phyloP scores from a whole-genome alignment of 306 rosid genomes.

The Pyrus betulifolia region DNA sequence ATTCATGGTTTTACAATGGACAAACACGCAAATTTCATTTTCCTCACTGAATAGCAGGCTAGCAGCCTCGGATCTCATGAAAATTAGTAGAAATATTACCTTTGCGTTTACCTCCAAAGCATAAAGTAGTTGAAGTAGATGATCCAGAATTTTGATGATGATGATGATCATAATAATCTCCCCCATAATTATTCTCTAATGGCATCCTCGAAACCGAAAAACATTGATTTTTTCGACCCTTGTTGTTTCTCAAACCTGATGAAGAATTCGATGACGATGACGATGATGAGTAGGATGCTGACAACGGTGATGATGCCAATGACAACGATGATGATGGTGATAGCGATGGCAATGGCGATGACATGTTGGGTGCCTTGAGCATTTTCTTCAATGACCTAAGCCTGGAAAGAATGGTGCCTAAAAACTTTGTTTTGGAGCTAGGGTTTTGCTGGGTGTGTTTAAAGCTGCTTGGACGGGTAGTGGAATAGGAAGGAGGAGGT shows the following conservation, averaged over 20 bases:
- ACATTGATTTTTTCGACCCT: not conserved
- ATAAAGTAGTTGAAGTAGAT: constrained; percentile 15
- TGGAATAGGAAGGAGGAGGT: constrained; percentile 43
- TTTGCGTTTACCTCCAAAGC: constrained; percentile 17
- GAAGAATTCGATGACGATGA: constrained; percentile 1
- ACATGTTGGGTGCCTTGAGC: not conserved
- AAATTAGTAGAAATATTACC: not conserved
- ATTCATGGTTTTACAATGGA: constrained; percentile 8
- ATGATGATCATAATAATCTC: not conserved
- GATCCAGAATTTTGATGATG: not conserved
- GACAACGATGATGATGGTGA: not conserved
- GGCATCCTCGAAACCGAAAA: not conserved
- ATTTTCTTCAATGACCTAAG: not conserved
- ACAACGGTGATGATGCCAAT: not conserved
- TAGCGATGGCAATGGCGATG: constrained; percentile 7
- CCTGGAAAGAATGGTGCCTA: constrained; percentile 3
- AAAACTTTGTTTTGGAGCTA: constrained; percentile 7
- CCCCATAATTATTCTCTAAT: not conserved
- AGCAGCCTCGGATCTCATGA: constrained; percentile 5
- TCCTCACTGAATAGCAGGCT: constrained; percentile 6
- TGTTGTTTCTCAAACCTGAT: not conserved
- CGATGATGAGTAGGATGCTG: not conserved
- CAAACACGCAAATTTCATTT: constrained; percentile 3
- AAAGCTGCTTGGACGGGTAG: not conserved
- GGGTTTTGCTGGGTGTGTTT: not conserved